A percentile compares a stretch with the other conserved stretches of the same genome.
Conservation (phyloP, 345 rosid species). For the Populus deltoides region DNA sequence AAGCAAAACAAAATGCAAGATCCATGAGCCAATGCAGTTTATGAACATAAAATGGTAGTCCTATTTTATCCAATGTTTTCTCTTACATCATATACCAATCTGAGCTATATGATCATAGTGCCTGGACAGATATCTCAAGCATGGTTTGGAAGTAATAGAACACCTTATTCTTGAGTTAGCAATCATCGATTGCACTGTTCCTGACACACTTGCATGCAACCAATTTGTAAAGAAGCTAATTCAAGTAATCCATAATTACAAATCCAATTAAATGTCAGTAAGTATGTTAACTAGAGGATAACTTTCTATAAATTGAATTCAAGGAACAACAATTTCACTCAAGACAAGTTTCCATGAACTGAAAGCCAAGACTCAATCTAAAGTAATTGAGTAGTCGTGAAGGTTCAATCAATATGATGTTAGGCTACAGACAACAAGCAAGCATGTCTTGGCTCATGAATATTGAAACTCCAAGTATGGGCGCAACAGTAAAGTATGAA, state of each 20-base stretch:
- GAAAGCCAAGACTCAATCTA: neutral
- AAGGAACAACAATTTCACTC: neutral
- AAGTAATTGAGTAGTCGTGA: neutral
- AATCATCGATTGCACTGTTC: neutral
- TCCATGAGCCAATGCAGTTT: slow-evolving; percentile 1
- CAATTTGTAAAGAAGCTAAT: neutral
- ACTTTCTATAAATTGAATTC: neutral
- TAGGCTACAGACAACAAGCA: neutral
- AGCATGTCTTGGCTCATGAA: neutral
- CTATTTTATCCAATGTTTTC: neutral
- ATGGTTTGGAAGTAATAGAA: slow-evolving; percentile 1
- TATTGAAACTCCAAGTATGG: neutral
- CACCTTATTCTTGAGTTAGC: neutral
- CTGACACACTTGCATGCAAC: neutral
- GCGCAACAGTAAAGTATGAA: neutral
- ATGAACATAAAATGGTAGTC: neutral
- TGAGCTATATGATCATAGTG: neutral
- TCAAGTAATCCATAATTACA: neutral
- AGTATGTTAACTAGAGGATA: neutral
- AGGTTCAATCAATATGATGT: neutral
- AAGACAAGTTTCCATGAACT: neutral
- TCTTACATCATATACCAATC: neutral
- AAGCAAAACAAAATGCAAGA: neutral
- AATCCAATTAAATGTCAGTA: neutral
- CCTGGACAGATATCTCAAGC: neutral